These are phyloP conservation scores for Corymbia citriodora DNA, from an alignment of 441 rosid genomes.

Conservation along the genomic window DNA sequence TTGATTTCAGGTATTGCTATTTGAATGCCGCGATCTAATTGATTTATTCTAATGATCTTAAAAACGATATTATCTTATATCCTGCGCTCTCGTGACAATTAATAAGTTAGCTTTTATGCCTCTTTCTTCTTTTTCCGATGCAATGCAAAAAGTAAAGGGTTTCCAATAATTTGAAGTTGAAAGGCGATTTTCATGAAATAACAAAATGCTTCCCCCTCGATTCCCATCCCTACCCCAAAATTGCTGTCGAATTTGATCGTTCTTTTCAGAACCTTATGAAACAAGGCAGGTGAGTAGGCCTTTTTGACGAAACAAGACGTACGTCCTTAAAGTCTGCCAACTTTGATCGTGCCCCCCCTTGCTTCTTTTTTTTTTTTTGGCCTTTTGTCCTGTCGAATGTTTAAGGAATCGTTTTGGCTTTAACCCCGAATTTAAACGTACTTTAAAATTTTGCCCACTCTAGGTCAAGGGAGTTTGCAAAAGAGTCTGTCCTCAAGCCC, in stretches of 20 bases:
- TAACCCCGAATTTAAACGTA: too few species aligned
- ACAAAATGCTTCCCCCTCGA: not conserved
- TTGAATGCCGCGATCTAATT: not conserved
- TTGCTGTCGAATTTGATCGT: too few species aligned
- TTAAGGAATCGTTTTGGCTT: too few species aligned
- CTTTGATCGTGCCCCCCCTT: not conserved
- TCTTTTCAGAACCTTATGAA: too few species aligned
- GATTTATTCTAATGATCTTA: not conserved
- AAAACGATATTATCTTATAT: rapidly evolving
- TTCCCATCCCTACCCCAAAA: not conserved
- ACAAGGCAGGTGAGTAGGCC: too few species aligned
- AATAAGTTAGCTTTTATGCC: rapidly evolving
- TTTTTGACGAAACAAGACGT: too few species aligned
- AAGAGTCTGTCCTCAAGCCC: too few species aligned
- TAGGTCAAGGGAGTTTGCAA: too few species aligned
- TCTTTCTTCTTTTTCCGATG: rapidly evolving
- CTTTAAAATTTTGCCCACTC: too few species aligned
- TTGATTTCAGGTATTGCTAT: not conserved
- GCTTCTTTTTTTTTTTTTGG: too few species aligned
- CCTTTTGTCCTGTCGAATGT: too few species aligned
- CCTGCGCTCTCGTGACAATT: rapidly evolving
- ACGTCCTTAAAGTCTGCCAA: too few species aligned
- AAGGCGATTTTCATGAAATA: not conserved
- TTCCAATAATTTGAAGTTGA: not conserved
- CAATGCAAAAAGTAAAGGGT: not conserved